These are phyloP conservation scores for Cytospora chrysosperma DNA, from an alignment of 2,329 filamentous ascomycete genomes.

Conservation along the genomic window DNA sequence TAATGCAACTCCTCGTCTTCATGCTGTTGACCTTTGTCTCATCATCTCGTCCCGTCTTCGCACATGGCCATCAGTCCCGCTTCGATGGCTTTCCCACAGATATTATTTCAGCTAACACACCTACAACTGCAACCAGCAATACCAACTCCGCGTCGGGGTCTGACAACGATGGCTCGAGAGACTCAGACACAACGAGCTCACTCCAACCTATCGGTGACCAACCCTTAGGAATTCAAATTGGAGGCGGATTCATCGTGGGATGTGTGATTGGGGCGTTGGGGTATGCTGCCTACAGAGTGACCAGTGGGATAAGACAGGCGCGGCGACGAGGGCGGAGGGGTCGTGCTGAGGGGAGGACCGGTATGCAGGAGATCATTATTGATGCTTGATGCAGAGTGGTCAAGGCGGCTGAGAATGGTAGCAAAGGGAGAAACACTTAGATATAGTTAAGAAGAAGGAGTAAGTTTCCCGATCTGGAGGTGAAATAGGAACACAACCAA, in stretches of 20 bases:
- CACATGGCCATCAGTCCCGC: neutral
- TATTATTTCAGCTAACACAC: neutral
- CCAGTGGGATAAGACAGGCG: neutral
- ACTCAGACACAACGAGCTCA: neutral
- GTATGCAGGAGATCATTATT: neutral
- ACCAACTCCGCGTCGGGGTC: neutral
- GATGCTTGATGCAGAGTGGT: neutral
- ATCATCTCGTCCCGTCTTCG: neutral
- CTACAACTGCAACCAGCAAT: neutral
- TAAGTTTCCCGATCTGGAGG: too few species aligned
- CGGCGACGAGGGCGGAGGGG: neutral
- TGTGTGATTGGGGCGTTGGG: constrained; percentile 15
- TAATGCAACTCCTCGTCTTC: neutral
- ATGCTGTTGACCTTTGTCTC: neutral
- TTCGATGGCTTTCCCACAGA: neutral
- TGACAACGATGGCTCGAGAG: neutral
- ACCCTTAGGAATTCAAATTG: constrained; percentile 16
- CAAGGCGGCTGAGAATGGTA: too few species aligned
- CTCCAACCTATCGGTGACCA: neutral
- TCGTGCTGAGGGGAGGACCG: neutral
- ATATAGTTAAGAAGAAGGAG: too few species aligned
- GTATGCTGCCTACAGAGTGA: constrained; percentile 3
- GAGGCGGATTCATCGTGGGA: constrained; percentile 20
- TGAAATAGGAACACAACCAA: too few species aligned
- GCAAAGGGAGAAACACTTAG: too few species aligned